A percentile compares a stretch with the other conserved stretches of the same genome.
phyloP scores from a whole-genome alignment of 1,284 basidiomycete genomes.

The Naganishia sp. region DNA sequence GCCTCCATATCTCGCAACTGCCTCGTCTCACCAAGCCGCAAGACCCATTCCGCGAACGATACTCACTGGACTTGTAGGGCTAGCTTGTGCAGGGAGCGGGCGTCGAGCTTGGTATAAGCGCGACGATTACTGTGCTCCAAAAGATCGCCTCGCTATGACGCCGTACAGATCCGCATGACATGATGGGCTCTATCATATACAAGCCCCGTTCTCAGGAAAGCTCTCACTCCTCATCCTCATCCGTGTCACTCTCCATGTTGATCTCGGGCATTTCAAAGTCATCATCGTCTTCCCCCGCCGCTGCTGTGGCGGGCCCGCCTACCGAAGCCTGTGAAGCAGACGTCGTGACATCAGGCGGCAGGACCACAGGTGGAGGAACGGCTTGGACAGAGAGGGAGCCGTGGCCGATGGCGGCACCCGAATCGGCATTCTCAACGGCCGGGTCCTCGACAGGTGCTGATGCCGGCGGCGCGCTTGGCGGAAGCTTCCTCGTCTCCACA shows the following conservation, averaged over 20 bases:
- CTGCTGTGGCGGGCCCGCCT: neutral
- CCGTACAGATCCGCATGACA: too few relatives aligned
- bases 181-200: too few relatives aligned
- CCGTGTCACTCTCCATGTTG: conserved; percentile 32
- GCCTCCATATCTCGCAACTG: too few relatives aligned
- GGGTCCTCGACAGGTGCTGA: neutral
- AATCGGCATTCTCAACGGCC: neutral
- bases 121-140: too few relatives aligned
- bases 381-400: conserved; percentile 18
- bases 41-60: too few relatives aligned
- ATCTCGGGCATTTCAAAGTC: conserved; percentile 35
- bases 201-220: neutral
- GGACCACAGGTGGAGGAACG: conserved; percentile 11
- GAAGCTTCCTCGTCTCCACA: neutral
- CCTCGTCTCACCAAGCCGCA: too few relatives aligned
- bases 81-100: too few relatives aligned
- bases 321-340: neutral
- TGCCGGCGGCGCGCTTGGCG: neutral
- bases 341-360: conserved; percentile 6
- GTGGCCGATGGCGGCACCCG: conserved; percentile 2
- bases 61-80: too few relatives aligned
- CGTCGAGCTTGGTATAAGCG: too few relatives aligned
- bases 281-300: conserved; percentile 16
- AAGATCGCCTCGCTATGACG: too few relatives aligned
- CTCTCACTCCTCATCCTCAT: conserved; percentile 30